Percentiles rank a stretch among this genome's conserved stretches.
Evolutionary conservation across 495 filamentous ascomycete species (phyloP).

Genomic region (Hypoxylon cercidicola): DNA sequence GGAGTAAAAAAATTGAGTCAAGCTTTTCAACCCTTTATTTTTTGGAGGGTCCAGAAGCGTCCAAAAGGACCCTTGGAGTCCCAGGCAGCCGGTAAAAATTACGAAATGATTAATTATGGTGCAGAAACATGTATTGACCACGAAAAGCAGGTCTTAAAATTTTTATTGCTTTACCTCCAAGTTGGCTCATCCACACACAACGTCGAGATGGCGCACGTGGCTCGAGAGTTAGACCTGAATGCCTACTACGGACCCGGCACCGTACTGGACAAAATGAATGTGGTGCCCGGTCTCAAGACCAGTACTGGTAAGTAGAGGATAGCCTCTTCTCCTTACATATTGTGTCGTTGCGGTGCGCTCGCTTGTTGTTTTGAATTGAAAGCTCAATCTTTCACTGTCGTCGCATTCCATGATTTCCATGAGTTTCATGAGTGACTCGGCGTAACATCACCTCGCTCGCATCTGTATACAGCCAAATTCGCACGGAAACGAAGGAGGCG

Average conservation of each 20-base stretch:
- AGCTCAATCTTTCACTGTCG: conserved; percentile 33
- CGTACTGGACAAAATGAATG: conserved; percentile 58
- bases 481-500: conserved; percentile 17
- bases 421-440: conserved; percentile 21
- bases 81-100: conserved; percentile 41
- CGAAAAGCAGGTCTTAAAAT: conserved; percentile 22
- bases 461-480: conserved; percentile 1
- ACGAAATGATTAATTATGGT: conserved; percentile 35
- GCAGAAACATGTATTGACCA: conserved; percentile 22
- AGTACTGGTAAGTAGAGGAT: conserved; percentile 57
- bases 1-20: conserved; percentile 14
- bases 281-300: conserved; percentile 60
- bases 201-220: conserved; percentile 50
- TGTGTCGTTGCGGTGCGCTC: conserved; percentile 20
- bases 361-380: conserved; percentile 27
- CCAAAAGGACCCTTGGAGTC: conserved; percentile 22
- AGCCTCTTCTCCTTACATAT: conserved; percentile 20
- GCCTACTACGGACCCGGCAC: conserved; percentile 51
- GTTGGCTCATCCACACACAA: conserved; percentile 40
- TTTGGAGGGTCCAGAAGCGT: conserved; percentile 35
- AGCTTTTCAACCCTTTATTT: conserved; percentile 25
- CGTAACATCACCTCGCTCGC: conserved; percentile 30
- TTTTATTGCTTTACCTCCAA: conserved; percentile 24
- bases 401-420: conserved; percentile 21
- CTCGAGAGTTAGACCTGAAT: conserved; percentile 59